phyloP scores from a whole-genome alignment of 148 eudicot genomes.

The Bassia scoparia region DNA sequence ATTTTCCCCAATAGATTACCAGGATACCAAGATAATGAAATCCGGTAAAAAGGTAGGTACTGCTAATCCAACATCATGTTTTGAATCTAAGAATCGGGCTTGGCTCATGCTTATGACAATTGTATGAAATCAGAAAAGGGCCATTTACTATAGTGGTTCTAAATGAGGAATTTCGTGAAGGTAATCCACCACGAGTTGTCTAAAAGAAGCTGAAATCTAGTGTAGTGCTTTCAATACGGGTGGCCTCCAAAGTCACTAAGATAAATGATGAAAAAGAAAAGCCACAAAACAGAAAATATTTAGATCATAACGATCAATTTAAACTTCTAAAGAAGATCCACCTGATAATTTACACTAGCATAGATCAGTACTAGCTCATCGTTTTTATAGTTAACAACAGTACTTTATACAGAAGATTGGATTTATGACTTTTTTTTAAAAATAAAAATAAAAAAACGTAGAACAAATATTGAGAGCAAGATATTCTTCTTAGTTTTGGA shows the following conservation, averaged over 20 bases:
- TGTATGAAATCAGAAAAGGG: background rate
- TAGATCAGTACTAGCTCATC: background rate
- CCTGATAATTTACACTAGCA: background rate
- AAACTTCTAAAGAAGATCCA: too few species aligned
- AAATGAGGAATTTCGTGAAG: background rate
- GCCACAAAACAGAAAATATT: too few species aligned
- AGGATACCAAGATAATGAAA: too few species aligned
- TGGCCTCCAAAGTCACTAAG: constrained; percentile 98
- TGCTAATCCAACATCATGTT: too few species aligned
- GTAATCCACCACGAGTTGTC: constrained; percentile 70
- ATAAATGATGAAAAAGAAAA: constrained; percentile 56
- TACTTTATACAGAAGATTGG: too few species aligned
- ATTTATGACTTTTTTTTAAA: too few species aligned
- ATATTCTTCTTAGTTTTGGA: background rate
- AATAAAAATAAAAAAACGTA: too few species aligned
- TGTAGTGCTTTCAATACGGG: constrained; percentile 91
- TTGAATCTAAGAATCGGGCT: background rate
- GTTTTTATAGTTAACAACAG: background rate
- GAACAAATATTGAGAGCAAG: background rate
- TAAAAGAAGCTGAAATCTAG: constrained; percentile 86
- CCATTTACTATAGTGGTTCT: background rate
- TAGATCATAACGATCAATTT: too few species aligned
- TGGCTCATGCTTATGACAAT: background rate
- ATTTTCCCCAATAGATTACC: too few species aligned
- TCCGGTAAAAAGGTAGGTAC: too few species aligned